Evolutionary conservation across 768 basidiomycete species (phyloP), one percentile per base, ranked within the genome.

Genomic region (Saitozyma sp.): DNA sequence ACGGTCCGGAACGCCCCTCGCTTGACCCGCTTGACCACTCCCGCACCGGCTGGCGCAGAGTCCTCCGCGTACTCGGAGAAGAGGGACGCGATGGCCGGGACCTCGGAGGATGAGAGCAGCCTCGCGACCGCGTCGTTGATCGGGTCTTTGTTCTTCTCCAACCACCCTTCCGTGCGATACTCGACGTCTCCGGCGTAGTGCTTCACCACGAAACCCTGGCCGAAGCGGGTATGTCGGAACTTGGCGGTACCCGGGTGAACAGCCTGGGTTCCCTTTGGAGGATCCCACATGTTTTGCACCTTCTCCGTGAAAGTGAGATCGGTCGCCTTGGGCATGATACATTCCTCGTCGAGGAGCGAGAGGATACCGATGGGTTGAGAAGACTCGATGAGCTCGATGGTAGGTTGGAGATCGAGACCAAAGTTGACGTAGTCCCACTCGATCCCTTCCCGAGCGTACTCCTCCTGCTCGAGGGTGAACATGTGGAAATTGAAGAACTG

Each of bases 61-160:
- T 81, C 68, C 16, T 91, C 88, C 16, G 81, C 81, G 75, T 86
- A 92, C 63, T 97, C 95, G 8, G 87, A 83, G 78, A 98, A 99
- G 19, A 99, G 85, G 10, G 83, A 79, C 0, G 90, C 86, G 45
- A 98, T 85, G 73, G 90, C 92, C 45, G 85, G 84, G 73, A 96
- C 90, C 2, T 87, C 83, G 6, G 95, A 94, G 9, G 85, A 83
- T 1, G 91, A 87, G 3, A 98, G 84, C 43, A 98, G 88, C 19
- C 91, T 87, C 0, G 92, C 91, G 56, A 98, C 84, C 76, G 96
- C 93, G 78, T 97, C 94, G 75, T 97, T 97, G 61, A 99, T 82
- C 0, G 96, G 96, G 72, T 99, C 96, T 81, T 96, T 96, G 84
- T 99, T 99, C 87, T 98, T 99, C 82, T 95, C 94, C 69, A 99